A percentile compares a stretch with the other conserved stretches of the same genome.
phyloP scores from a whole-genome alignment of 305 asterid genomes.

The Caryopteris hybrid region DNA sequence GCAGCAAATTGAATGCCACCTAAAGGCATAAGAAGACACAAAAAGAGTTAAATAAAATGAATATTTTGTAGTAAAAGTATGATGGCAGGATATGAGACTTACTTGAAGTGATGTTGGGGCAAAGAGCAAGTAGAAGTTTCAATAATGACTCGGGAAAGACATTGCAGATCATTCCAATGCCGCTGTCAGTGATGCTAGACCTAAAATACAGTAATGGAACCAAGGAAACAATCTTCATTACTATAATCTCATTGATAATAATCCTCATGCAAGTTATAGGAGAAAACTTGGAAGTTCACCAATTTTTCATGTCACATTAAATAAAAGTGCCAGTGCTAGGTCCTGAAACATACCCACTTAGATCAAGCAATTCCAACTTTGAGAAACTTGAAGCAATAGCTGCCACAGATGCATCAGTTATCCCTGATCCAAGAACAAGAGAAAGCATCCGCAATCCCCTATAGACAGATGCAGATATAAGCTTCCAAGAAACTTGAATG shows the following conservation, averaged over 20 bases:
- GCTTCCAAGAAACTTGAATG: not conserved
- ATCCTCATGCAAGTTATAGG: not conserved
- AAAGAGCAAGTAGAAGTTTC: slow-evolving; percentile 80
- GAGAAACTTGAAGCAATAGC: slow-evolving; percentile 83
- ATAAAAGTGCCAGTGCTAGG: not conserved
- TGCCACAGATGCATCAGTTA: slow-evolving; percentile 97
- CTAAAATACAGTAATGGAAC: slow-evolving; percentile 34
- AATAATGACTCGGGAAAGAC: slow-evolving; percentile 74
- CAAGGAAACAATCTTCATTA: slow-evolving; percentile 10
- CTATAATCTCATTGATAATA: not conserved
- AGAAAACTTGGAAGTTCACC: not conserved
- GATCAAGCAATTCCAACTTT: slow-evolving; percentile 84
- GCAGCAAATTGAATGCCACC: slow-evolving; percentile 98
- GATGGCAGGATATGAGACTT: slow-evolving; percentile 25
- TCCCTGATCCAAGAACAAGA: slow-evolving; percentile 85
- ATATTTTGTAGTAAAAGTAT: not conserved
- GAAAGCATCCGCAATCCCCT: slow-evolving; percentile 93
- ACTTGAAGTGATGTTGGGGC: slow-evolving; percentile 96
- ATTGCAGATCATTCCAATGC: slow-evolving; percentile 96
- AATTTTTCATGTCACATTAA: not conserved
- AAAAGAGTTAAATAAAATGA: not conserved
- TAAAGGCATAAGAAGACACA: slow-evolving; percentile 13
- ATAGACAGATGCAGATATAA: not conserved
- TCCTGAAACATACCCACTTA: slow-evolving; percentile 74
- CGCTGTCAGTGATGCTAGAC: slow-evolving; percentile 91